Percentiles rank a stretch among this genome's conserved stretches.
Evolutionary conservation across 2,329 filamentous ascomycete genomes (phyloP).

Genomic region (Ampelomyces quisqualis): DNA sequence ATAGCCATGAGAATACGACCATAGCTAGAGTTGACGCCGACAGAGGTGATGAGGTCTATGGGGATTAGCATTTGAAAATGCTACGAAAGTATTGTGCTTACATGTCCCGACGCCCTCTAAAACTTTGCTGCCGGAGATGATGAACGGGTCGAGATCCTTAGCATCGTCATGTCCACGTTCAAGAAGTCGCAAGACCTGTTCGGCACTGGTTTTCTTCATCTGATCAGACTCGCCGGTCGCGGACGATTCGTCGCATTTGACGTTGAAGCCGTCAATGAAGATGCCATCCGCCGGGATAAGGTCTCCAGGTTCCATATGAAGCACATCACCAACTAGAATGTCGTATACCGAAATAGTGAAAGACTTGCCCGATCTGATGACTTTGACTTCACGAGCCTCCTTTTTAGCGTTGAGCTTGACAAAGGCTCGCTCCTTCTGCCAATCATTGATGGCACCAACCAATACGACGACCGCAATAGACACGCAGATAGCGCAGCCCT

Average conservation of each 20-base stretch:
- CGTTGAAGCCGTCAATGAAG: conserved; percentile 63
- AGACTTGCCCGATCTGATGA: conserved; percentile 71
- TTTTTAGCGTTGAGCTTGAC: conserved; percentile 79
- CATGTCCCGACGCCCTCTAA: conserved; percentile 74
- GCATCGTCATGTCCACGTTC: conserved; percentile 59
- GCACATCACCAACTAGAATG: conserved; percentile 69
- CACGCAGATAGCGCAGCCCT: conserved; percentile 76
- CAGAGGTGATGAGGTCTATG: conserved; percentile 63
- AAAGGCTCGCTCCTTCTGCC: conserved; percentile 78
- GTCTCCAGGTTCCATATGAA: conserved; percentile 66
- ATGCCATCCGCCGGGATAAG: conserved; percentile 68
- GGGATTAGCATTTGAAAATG: background rate
- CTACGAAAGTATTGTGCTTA: background rate
- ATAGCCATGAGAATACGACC: conserved; percentile 77
- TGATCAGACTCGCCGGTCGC: conserved; percentile 71
- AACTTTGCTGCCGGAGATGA: conserved; percentile 81
- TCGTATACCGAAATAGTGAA: conserved; percentile 65
- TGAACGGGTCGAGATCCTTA: conserved; percentile 74
- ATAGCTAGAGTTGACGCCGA: conserved; percentile 72
- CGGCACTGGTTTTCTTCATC: conserved; percentile 64
- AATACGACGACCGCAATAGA: conserved; percentile 74
- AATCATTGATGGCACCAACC: conserved; percentile 76
- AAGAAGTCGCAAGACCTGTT: conserved; percentile 65
- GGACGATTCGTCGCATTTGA: conserved; percentile 71
- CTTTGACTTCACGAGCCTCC: conserved; percentile 70